Percentiles rank a stretch among this genome's conserved stretches.
Evolutionary conservation across 225 moss, liverwort and hornwort genomes (phyloP).

Genomic region (Ulota crispa): DNA sequence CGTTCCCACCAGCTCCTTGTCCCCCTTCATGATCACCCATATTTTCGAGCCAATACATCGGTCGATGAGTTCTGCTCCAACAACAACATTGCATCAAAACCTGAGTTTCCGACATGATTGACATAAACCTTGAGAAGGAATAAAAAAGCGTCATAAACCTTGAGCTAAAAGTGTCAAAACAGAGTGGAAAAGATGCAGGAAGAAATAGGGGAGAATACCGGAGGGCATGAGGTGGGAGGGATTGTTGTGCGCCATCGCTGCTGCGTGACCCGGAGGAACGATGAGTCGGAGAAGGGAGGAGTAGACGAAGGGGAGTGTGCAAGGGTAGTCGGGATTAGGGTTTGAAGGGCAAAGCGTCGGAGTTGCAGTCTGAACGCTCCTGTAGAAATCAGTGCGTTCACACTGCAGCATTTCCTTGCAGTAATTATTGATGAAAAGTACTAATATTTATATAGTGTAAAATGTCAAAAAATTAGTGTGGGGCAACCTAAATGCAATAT

Average conservation of each 20-base stretch:
- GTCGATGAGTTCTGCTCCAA: conserved; percentile 82
- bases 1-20: conserved; percentile 98
- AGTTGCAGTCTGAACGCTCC: neutral
- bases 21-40: conserved; percentile 99
- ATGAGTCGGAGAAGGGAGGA: neutral
- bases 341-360: neutral
- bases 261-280: neutral
- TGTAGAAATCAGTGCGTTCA: neutral
- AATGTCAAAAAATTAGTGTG: no score
- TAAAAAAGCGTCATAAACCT: neutral
- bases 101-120: neutral
- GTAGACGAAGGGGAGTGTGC: neutral
- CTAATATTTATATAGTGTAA: no score
- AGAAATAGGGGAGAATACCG: conserved; percentile 34
- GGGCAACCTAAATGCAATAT: no score
- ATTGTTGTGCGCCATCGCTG: conserved; percentile 91
- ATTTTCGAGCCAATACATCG: conserved; percentile 98
- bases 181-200: neutral
- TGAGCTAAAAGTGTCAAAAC: neutral
- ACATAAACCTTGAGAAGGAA: neutral
- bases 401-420: neutral
- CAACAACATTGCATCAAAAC: conserved; percentile 2
- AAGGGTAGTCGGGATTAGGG: conserved; percentile 19
- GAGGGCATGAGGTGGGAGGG: conserved; percentile 99
- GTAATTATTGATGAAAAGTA: no score